These are phyloP conservation scores for Nowakowskiella sp. DNA, from an alignment of 192 early-diverging fungal genomes.

Conservation along the genomic window DNA sequence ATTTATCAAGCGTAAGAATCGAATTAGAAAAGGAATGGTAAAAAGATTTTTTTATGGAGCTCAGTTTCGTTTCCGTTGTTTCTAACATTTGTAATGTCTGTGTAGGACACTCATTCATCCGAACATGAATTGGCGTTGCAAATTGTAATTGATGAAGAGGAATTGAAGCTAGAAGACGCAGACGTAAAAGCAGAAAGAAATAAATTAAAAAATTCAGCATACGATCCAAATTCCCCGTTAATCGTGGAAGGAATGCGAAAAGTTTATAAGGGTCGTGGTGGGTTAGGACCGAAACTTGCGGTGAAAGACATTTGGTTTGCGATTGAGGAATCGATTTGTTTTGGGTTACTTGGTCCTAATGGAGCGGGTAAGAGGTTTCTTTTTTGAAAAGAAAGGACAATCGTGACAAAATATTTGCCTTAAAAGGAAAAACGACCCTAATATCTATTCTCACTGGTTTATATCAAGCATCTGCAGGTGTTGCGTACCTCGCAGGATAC, in stretches of 20 bases:
- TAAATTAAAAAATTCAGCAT: constrained; percentile 36
- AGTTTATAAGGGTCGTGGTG: constrained; percentile 34
- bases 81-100: no score
- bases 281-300: constrained; percentile 43
- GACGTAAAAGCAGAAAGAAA: constrained; percentile 56
- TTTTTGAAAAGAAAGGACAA: background rate
- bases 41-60: no score
- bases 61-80: no score
- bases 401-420: background rate
- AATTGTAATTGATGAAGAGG: no score
- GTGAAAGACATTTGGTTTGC: constrained; percentile 62
- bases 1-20: background rate
- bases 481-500: constrained; percentile 47
- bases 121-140: no score
- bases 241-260: constrained; percentile 52
- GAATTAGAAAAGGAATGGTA: no score
- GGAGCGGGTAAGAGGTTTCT: constrained; percentile 1
- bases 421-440: constrained; percentile 54
- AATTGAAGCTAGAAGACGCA: constrained; percentile 47
- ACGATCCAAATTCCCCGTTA: constrained; percentile 34
- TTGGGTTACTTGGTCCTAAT: constrained; percentile 53
- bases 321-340: constrained; percentile 49
- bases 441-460: constrained; percentile 65
- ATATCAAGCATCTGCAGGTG: constrained; percentile 46
- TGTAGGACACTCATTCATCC: no score